These are phyloP conservation scores for Xylaria grammica DNA, from an alignment of 495 filamentous ascomycete species.

Conservation along the genomic window DNA sequence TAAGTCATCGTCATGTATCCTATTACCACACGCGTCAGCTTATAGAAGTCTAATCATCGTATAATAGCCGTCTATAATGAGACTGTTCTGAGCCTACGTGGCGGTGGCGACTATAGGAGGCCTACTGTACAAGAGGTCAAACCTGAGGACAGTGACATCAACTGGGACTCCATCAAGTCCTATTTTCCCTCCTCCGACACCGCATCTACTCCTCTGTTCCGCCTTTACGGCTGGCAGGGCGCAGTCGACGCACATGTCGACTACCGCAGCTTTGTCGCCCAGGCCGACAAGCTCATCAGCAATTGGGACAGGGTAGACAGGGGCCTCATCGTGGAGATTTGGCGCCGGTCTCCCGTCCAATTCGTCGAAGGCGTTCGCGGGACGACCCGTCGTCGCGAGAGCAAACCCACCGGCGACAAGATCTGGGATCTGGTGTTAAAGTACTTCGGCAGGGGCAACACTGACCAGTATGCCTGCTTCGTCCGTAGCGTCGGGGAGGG, in stretches of 20 bases:
- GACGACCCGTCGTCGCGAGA: slow-evolving; percentile 8
- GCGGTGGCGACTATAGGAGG: slow-evolving; percentile 17
- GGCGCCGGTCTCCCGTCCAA: not conserved
- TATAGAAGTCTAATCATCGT: not conserved
- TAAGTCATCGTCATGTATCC: slow-evolving; percentile 6
- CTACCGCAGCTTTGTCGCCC: slow-evolving; percentile 7
- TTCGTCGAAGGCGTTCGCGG: slow-evolving; percentile 13
- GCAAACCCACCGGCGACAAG: not conserved
- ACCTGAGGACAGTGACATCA: slow-evolving; percentile 5
- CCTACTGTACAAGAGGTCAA: slow-evolving; percentile 22
- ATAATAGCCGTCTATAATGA: not conserved
- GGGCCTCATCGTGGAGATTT: slow-evolving; percentile 28
- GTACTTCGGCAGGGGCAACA: not conserved
- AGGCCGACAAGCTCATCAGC: slow-evolving; percentile 17
- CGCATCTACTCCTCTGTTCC: not conserved
- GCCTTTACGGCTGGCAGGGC: slow-evolving; percentile 20
- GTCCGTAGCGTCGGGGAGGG: slow-evolving; percentile 24
- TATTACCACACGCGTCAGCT: not conserved
- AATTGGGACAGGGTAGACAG: slow-evolving; percentile 16
- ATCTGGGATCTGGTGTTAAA: slow-evolving; percentile 17
- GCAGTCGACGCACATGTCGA: not conserved
- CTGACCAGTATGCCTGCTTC: slow-evolving; percentile 20
- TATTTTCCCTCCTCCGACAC: not conserved
- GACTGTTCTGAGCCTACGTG: slow-evolving; percentile 26
- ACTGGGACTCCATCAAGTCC: not conserved